Evolutionary conservation across 78 protist species (phyloP), one percentile per base, ranked within the genome.

Genomic region (Speleostelium caveatum): DNA sequence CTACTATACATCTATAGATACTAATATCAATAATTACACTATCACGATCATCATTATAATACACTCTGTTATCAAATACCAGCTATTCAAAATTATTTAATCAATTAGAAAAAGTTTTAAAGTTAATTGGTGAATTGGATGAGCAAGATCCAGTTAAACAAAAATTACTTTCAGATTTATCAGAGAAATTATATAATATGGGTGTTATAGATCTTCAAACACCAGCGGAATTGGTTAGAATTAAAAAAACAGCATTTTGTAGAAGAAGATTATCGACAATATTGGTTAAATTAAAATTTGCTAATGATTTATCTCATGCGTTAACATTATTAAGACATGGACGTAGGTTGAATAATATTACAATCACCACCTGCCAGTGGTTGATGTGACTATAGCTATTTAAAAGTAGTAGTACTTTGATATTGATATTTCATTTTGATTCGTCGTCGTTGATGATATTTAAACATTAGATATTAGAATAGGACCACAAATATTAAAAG

Each of bases 131-230:
- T 7, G 71, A 66, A 24, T 33, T 80, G 22, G 71, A 56, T 22
- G 89, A 80, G 17, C 33, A 68, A 69, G 89, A 80, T 80, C 89
- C 89, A 68, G 75, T 80, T 2, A 80, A 69, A 73, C 73, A 80
- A 58, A 56, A 80, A 30, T 21, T 80, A 4, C 55, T 62, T 58
- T 26, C 33, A 41, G 58, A 49, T 8, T 41, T 80, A 28, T 32
- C 58, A 2, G 89, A 80, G 21, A 80, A 80, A 61, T 30, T 80
- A 30, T 80, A 80, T 68, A 73, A 80, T 68, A 80, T 80, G 89
- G 89, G 89, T 80, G 77, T 80, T 24, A 68, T 80, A 21, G 89
- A 80, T 68, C 21, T 41, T 38, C 62, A 66, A 56, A 21, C 53
- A 80, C 73, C 89, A 10, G 33, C 56, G 0, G 59, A 72, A 68